Evolutionary conservation across 768 basidiomycete genomes (phyloP), one percentile per base, ranked within the genome.

Genomic region (Amanita phalloides): DNA sequence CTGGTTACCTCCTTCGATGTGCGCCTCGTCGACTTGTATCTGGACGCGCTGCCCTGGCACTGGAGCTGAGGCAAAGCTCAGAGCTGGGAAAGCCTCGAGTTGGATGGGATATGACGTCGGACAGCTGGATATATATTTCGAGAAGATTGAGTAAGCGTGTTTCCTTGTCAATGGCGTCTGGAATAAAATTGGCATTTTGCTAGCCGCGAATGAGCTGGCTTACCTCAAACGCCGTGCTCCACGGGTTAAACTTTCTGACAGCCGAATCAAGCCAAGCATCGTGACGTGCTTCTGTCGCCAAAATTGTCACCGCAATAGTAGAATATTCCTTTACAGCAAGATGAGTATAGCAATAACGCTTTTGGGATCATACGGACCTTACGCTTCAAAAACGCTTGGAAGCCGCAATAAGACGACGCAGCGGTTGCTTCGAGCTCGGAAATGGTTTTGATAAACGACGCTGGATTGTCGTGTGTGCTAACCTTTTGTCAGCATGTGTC

Each of bases 161-260:
- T 33, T 52, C 23, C 33, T 25, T 25, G 51, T 35, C 33, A 52
- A 45, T 6, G 54, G 51, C 9, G 52, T 53, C 46, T 38, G 14
- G 4, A 43, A 32, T 20, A 13, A 54, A 45, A 32, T 33, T 10
- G 41, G 17, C 43, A 32, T 37, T 49, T 6, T 14, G 45, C 32
- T 33, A 39, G n/a, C n/a, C 3, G 13, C 3, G 11, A 55, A 60
- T 62, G 47, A 63, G 39, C 30, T 8, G 11, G 53, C 58, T n/a
- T 54, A 75, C 80, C 62, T 84, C 81, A 60, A 81, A 79, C 6
- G 81, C 67, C 3, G 74, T 71, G 47, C 74, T 76, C 82, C 82
- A 85, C 1, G 78, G 70, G 35, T 73, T 69, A 20, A 63, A 62
- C 47, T 74, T 68, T 54, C 67, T 64, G 37, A 78, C 72, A 13